A percentile compares a stretch with the other conserved stretches of the same genome.
phyloP scores from a whole-genome alignment of 108 stramenopile genomes.

The Bacterosira constricta region DNA sequence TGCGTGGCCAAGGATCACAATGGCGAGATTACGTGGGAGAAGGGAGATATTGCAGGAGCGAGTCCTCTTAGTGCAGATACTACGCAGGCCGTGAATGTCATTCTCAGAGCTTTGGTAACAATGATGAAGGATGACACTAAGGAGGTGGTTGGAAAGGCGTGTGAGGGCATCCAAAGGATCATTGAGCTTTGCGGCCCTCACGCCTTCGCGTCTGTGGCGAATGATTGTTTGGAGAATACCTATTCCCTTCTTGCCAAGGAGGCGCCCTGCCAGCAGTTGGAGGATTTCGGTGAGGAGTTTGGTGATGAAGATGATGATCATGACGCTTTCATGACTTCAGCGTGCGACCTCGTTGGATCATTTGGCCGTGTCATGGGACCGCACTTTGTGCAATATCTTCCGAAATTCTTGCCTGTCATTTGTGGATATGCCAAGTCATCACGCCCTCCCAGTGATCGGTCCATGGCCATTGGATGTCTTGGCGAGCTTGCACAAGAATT shows the following conservation, averaged over 20 bases:
- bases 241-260: conserved; percentile 75
- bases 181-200: conserved; percentile 89
- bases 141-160: conserved; percentile 85
- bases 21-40: conserved; percentile 86
- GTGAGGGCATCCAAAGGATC: conserved; percentile 87
- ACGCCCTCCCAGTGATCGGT: conserved; percentile 88
- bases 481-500: conserved; percentile 94
- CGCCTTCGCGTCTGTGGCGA: conserved; percentile 69
- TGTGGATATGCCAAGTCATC: conserved; percentile 89
- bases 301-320: conserved; percentile 94
- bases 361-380: conserved; percentile 86
- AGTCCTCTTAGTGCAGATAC: conserved; percentile 78
- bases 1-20: conserved; percentile 76
- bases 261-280: conserved; percentile 76
- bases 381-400: conserved; percentile 80
- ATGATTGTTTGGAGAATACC: conserved; percentile 66
- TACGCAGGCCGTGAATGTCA: conserved; percentile 62
- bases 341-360: conserved; percentile 87
- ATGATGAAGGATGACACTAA: conserved; percentile 87
- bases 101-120: conserved; percentile 75
- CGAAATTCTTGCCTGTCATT: conserved; percentile 86
- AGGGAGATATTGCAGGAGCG: conserved; percentile 73
- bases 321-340: conserved; percentile 89
- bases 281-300: conserved; percentile 64
- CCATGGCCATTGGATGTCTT: conserved; percentile 95